Conservation (phyloP, 805 yeast species). For the Maudiozyma barnettii region DNA sequence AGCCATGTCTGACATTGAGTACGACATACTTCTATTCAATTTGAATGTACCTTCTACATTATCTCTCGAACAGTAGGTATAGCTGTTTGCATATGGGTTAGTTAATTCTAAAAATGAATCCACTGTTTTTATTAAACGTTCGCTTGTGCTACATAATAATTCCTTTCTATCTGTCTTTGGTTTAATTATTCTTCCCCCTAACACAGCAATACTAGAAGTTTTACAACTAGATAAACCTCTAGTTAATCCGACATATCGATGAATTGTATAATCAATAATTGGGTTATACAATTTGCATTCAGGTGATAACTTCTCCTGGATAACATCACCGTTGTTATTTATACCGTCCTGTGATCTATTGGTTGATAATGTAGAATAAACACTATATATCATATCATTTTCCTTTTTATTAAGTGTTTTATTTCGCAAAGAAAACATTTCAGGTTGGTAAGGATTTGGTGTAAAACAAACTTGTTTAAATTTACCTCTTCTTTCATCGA, state of each 20-base stretch:
- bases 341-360: too few relatives aligned
- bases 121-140: background rate
- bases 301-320: too few relatives aligned
- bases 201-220: background rate
- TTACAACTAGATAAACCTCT: background rate
- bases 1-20: background rate
- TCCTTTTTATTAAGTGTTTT: conserved; percentile 3
- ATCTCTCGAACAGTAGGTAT: background rate
- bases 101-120: background rate
- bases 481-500: conserved; percentile 58
- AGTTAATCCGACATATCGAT: conserved; percentile 1
- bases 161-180: background rate
- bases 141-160: background rate
- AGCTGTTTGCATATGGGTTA: background rate
- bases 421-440: conserved; percentile 16
- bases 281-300: background rate
- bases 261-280: conserved; percentile 1
- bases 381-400: background rate
- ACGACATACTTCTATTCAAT: background rate
- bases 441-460: conserved; percentile 33
- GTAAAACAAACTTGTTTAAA: conserved; percentile 48
- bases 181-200: background rate
- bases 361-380: background rate
- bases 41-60: background rate
- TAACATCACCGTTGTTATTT: too few relatives aligned